Evolutionary conservation across 2,329 filamentous ascomycete genomes (phyloP), one percentile per base, ranked within the genome.

Genomic region (Aspergillus aculeatinus): DNA sequence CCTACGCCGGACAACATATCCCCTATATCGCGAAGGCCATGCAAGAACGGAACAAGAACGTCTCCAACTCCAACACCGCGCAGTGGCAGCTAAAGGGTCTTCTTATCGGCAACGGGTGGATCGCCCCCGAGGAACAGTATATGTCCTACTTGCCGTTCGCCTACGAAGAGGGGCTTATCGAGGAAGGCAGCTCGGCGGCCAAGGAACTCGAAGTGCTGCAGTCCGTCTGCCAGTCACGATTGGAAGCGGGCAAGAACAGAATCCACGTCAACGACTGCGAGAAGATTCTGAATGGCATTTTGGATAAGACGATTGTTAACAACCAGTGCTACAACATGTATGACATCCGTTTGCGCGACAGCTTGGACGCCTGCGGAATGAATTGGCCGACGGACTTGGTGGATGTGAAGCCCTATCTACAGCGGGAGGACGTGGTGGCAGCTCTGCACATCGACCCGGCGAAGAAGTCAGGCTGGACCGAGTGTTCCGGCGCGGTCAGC

Each of bases 71-170:
- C 23, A 76, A 60, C 35, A 69, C 74, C 2, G 65, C 79, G 47
- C 74, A 77, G 27, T 99, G 94, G 95, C 89, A 89, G 54, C 79
- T 99, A 29, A 84, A 88, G 66, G 95, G 94, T 9, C 80, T 99
- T 21, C 75, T 99, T 39, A 98, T 99, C 62, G 96, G 96, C 57
- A 99, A 99, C 73, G 95, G 94, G 44, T 99, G 96, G 95, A 94
- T 99, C 56, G 90, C 93, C 2, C 93, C 94, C 1, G 80, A 81
- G 7, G 91, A 97, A 52, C 95, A 99, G 74, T 99, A 98, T 75
- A 87, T 89, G 31, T 83, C 94, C 0, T 97, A 97, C 72, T 80
- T 97, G 10, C 84, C 88, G 31, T 98, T 87, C 70, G 89, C 90
- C 48, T 92, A 95, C 74, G 84, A 93, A 61, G 87, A 87, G 70